phyloP scores from a whole-genome alignment of 176 grass and related monocot genomes.

The Puya raimondii region DNA sequence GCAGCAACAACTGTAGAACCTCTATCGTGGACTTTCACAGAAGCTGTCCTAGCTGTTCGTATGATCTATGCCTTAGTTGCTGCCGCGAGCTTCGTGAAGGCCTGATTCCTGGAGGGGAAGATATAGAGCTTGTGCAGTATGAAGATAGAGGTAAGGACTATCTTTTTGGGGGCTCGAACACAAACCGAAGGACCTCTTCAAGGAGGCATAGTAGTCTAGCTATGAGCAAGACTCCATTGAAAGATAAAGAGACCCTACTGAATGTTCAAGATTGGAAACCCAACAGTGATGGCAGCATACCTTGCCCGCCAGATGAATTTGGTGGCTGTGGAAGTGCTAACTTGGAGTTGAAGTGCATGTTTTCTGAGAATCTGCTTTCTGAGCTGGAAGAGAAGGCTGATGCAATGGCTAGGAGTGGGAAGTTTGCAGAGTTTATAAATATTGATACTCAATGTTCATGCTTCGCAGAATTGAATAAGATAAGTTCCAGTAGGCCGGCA shows the following conservation, averaged over 20 bases:
- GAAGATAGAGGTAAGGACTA: constrained; percentile 30
- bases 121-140: constrained; percentile 8
- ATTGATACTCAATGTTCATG: constrained; percentile 29
- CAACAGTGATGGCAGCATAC: constrained; percentile 59
- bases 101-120: constrained; percentile 44
- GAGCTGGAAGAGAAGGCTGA: constrained; percentile 47
- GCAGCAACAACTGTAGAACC: constrained; percentile 63
- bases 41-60: constrained; percentile 55
- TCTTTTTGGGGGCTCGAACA: constrained; percentile 26
- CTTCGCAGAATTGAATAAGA: constrained; percentile 15
- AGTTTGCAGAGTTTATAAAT: constrained; percentile 11
- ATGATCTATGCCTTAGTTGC: constrained; percentile 69
- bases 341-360: constrained; percentile 46
- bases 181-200: neutral
- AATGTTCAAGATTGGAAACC: constrained; percentile 28
- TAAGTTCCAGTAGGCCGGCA: constrained; percentile 18
- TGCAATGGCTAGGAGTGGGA: constrained; percentile 22
- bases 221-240: neutral
- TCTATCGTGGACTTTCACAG: constrained; percentile 82
- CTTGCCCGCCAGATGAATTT: constrained; percentile 60
- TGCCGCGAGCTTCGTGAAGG: constrained; percentile 61
- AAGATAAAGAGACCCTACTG: neutral
- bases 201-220: constrained; percentile 5
- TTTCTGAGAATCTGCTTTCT: constrained; percentile 34
- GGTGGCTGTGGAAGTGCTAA: constrained; percentile 45